Evolutionary conservation across 352 stramenopile species (phyloP), one percentile per base, ranked within the genome.

Genomic region (Phytopythium chamaehyphon): DNA sequence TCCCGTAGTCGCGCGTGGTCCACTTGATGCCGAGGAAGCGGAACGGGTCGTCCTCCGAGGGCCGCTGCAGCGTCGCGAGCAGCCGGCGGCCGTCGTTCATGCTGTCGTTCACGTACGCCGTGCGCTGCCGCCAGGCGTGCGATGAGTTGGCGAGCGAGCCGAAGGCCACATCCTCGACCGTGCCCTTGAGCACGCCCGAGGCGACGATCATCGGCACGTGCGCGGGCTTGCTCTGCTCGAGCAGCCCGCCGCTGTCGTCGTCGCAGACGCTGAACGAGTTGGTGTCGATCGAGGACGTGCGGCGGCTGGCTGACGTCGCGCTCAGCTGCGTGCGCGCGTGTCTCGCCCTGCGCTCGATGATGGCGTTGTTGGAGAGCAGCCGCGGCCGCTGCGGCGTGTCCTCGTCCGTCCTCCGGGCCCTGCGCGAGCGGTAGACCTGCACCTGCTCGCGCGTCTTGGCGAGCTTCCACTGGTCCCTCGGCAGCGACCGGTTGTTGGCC

Each of bases 11-110:
- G 6, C 57, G 58, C 1, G 55, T 64, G 24, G 57, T 53, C 73
- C 73, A 81, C 40, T 84, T 81, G 55, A 84, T 66, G 6, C 64
- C 70, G 7, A 84, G 56, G 28, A 69, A 81, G 8, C 62, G 70
- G 57, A 81, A 84, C 33, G 73, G 73, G 36, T 84, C 73, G 28
- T 76, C 70, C 7, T 66, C 54, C 3, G 55, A 74, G 0, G 73
- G 73, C 2, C 23, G 16, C 21, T 81, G 64, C 33, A 84, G 65
- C 43, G 68, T 64, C 14, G 73, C 62, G 19, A 84, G 47, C 47
- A 84, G 55, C 43, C 63, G 61, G 4, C 55, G 59, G 7, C 40
- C 59, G 38, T 76, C 70, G 23, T 75, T 76, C 26, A 48, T 55
- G 50, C 71, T 59, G 22, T 68, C 59, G 16, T 59, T 59, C 1